phyloP scores from a whole-genome alignment of 768 basidiomycete genomes.

The Tricholoma matsutake region DNA sequence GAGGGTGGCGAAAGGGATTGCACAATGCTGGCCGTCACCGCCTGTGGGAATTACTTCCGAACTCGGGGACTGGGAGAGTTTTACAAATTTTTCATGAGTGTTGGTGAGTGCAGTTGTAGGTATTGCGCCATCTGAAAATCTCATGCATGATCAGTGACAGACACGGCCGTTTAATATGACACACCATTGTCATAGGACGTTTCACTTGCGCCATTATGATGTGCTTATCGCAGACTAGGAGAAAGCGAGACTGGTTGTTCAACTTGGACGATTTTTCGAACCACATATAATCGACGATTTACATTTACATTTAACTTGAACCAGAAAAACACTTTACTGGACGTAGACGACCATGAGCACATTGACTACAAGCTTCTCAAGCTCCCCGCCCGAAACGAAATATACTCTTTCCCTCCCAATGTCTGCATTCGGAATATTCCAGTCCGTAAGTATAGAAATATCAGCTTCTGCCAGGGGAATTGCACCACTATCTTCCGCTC shows the following conservation, averaged over 20 bases:
- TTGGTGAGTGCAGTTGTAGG: too few relatives aligned
- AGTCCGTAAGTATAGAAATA: slow-evolving; percentile 46
- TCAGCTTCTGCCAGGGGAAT: slow-evolving; percentile 60
- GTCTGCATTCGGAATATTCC: slow-evolving; percentile 35
- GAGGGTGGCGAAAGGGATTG: not conserved
- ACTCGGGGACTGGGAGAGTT: not conserved
- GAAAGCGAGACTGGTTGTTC: too few relatives aligned
- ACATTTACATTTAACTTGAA: not conserved
- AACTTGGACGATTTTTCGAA: too few relatives aligned
- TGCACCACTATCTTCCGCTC: slow-evolving; percentile 69
- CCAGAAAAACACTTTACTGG: slow-evolving; percentile 30
- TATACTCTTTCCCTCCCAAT: slow-evolving; percentile 67
- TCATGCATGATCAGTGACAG: too few relatives aligned
- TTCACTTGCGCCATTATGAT: too few relatives aligned
- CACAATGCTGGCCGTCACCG: not conserved
- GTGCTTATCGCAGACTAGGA: too few relatives aligned
- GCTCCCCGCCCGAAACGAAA: slow-evolving; percentile 60
- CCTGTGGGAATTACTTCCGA: not conserved
- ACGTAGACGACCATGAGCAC: slow-evolving; percentile 70
- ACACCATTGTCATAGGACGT: too few relatives aligned
- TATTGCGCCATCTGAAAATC: too few relatives aligned
- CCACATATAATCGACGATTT: too few relatives aligned
- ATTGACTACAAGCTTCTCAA: slow-evolving; percentile 76
- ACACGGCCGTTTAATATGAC: too few relatives aligned
- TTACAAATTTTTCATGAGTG: not conserved